Percentiles rank a stretch among this genome's conserved stretches.
Evolutionary conservation across 257 asterid genomes (phyloP).

Genomic region (Ligustrum vulgare): DNA sequence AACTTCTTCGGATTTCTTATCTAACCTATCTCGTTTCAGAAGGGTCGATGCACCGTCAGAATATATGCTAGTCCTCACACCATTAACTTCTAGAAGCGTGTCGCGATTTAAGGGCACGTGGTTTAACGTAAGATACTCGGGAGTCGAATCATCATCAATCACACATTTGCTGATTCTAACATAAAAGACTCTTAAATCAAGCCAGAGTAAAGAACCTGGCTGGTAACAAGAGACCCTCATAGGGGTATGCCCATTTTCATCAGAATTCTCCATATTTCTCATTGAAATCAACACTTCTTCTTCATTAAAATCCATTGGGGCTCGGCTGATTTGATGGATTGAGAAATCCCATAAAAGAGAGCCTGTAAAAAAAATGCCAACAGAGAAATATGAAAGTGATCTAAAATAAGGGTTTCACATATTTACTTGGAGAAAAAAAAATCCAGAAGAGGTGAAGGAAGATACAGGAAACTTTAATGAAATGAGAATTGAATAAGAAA

Average conservation of each 20-base stretch:
- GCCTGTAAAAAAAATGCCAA: no score
- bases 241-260: conserved; percentile 35
- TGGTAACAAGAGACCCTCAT: conserved; percentile 32
- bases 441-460: neutral
- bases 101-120: conserved; percentile 60
- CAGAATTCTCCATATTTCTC: conserved; percentile 39
- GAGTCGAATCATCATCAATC: conserved; percentile 49
- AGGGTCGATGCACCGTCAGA: conserved; percentile 61
- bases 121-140: conserved; percentile 54
- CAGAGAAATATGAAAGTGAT: conserved; percentile 25
- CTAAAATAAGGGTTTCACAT: conserved; percentile 12
- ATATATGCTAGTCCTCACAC: conserved; percentile 55
- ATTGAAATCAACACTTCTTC: conserved; percentile 29
- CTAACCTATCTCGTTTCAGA: conserved; percentile 56
- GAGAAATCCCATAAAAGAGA: conserved; percentile 17
- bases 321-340: conserved; percentile 11
- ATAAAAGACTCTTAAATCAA: conserved; percentile 69
- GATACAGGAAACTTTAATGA: neutral
- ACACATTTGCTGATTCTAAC: conserved; percentile 65
- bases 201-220: conserved; percentile 52
- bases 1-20: conserved; percentile 56
- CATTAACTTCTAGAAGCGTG: conserved; percentile 67
- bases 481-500: conserved; percentile 6
- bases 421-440: no score
- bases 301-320: conserved; percentile 41